These are phyloP conservation scores for Blumeria hordei DNA, from an alignment of 2,329 filamentous ascomycete genomes.

Conservation along the genomic window DNA sequence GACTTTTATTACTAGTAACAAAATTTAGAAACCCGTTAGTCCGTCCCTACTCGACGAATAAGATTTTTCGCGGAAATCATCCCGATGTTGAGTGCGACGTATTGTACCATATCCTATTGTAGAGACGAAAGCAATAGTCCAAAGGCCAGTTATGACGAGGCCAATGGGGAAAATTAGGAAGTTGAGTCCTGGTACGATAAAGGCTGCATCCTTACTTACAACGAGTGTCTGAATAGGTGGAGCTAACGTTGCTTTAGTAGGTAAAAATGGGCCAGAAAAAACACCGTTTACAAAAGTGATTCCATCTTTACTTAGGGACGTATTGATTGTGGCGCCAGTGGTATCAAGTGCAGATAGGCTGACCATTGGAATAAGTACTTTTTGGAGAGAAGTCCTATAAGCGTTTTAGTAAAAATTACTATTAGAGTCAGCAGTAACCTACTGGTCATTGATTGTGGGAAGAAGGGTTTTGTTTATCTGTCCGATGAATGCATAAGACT, in stretches of 20 bases:
- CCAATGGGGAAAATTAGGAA: constrained; percentile 48
- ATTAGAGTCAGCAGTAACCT: too few relatives aligned
- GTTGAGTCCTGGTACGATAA: constrained; percentile 42
- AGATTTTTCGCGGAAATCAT: constrained; percentile 27
- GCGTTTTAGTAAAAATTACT: constrained; percentile 13
- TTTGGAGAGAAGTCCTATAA: constrained; percentile 22
- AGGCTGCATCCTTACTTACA: constrained; percentile 22
- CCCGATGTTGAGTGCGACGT: constrained; percentile 39
- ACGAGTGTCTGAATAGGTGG: constrained; percentile 14
- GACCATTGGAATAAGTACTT: constrained; percentile 41
- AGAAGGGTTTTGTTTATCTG: constrained; percentile 36
- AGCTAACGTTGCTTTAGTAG: constrained; percentile 11
- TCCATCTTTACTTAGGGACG: constrained; percentile 43
- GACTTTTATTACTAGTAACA: too few relatives aligned
- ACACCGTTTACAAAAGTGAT: constrained; percentile 47
- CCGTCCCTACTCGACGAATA: too few relatives aligned
- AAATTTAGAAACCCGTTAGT: too few relatives aligned
- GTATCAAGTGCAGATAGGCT: constrained; percentile 34
- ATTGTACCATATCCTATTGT: constrained; percentile 41
- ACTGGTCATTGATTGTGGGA: constrained; percentile 15
- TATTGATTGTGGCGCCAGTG: constrained; percentile 27
- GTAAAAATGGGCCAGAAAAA: constrained; percentile 25
- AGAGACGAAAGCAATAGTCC: constrained; percentile 30
- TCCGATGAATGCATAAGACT: constrained; percentile 45
- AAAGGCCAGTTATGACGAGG: constrained; percentile 37